These are phyloP conservation scores for Zymoseptoria crescenta DNA, from an alignment of 2,329 filamentous ascomycete genomes.

Conservation along the genomic window DNA sequence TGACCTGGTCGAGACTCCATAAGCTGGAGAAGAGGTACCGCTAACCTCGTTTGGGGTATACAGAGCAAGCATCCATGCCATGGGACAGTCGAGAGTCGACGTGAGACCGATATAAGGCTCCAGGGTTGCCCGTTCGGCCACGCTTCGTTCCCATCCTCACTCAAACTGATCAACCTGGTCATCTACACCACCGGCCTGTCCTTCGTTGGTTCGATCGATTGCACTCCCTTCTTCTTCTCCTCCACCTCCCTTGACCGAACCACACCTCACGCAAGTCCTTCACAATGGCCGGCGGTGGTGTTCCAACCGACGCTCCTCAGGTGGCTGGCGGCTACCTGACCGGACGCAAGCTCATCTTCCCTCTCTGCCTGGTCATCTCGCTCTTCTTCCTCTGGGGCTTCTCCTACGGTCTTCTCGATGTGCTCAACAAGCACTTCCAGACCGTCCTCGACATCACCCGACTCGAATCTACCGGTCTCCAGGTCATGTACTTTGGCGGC, in stretches of 20 bases:
- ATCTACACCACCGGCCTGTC: neutral
- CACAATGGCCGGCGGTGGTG: constrained; percentile 36
- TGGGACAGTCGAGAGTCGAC: neutral
- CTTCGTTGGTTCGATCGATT: neutral
- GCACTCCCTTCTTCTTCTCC: neutral
- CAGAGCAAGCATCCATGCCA: neutral
- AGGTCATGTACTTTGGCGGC: constrained; percentile 19
- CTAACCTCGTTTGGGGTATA: neutral
- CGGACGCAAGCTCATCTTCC: constrained; percentile 41
- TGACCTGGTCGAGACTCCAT: neutral
- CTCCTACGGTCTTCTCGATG: constrained; percentile 28
- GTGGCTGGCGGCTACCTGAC: constrained; percentile 38
- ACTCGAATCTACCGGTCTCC: constrained; percentile 37
- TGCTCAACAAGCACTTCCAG: constrained; percentile 33
- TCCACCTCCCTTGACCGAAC: neutral
- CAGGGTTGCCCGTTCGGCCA: neutral
- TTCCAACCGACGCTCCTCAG: constrained; percentile 31
- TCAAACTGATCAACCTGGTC: neutral
- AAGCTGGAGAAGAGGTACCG: neutral
- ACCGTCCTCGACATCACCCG: constrained; percentile 32
- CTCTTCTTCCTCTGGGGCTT: constrained; percentile 41
- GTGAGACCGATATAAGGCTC: neutral
- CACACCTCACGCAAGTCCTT: neutral
- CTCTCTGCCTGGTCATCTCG: constrained; percentile 40
- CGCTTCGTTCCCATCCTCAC: neutral